A percentile compares a stretch with the other conserved stretches of the same genome.
Evolutionary conservation across 2,329 filamentous ascomycete species (phyloP).

Genomic region (Calonectria hawksworthii): DNA sequence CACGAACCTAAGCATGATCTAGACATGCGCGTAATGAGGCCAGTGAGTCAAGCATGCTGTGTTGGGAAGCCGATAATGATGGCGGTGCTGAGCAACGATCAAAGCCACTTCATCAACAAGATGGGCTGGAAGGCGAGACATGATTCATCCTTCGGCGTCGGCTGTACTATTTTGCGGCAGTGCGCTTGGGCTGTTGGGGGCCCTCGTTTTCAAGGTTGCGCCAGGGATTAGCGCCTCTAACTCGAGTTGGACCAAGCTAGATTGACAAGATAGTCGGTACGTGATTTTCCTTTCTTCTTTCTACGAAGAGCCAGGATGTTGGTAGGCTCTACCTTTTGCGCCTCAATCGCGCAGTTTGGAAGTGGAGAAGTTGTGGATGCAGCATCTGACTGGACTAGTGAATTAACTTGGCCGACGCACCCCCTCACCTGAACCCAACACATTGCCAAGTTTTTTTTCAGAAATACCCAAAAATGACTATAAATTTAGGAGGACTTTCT

Average conservation of each 20-base stretch:
- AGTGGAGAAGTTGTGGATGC: no score
- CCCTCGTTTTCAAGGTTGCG: not conserved
- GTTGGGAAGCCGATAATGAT: not conserved
- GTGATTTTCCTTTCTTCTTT: not conserved
- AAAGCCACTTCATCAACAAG: not conserved
- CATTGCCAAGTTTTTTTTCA: no score
- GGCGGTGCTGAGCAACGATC: not conserved
- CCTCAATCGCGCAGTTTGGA: not conserved
- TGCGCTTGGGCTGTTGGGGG: not conserved
- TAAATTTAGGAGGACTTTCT: not conserved
- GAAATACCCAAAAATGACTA: not conserved
- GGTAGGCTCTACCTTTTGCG: not conserved
- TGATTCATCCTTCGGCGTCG: not conserved
- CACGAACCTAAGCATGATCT: constrained; percentile 17
- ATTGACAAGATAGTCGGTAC: not conserved
- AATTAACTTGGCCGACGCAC: no score
- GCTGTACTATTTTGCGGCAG: not conserved
- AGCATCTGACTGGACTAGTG: no score
- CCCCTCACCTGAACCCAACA: not conserved
- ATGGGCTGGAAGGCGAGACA: not conserved
- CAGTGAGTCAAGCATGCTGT: not conserved
- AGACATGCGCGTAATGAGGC: not conserved
- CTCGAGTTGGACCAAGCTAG: not conserved
- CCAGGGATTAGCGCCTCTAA: not conserved
- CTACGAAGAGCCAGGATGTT: not conserved